These are phyloP conservation scores for Penicillium janthinellum DNA, from an alignment of 2,329 filamentous ascomycete species.

Conservation along the genomic window DNA sequence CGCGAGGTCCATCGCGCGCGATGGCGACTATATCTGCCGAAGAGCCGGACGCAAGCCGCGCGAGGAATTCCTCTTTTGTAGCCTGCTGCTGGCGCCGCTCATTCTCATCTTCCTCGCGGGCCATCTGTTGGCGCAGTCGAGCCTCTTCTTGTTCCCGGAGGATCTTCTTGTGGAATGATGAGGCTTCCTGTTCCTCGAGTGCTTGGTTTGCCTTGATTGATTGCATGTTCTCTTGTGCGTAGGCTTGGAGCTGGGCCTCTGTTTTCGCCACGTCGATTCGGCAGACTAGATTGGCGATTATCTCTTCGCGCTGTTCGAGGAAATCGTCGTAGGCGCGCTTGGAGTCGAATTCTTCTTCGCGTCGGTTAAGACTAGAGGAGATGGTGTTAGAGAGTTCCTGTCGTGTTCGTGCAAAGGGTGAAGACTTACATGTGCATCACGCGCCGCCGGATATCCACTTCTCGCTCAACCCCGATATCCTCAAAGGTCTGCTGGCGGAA, in stretches of 20 bases:
- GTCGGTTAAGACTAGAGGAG: constrained; percentile 75
- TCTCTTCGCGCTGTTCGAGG: constrained; percentile 85
- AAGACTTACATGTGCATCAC: constrained; percentile 62
- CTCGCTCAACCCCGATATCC: constrained; percentile 83
- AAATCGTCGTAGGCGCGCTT: constrained; percentile 89
- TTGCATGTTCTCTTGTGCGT: constrained; percentile 70
- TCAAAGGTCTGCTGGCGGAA: constrained; percentile 90
- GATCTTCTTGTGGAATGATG: constrained; percentile 49
- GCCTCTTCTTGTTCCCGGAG: constrained; percentile 68
- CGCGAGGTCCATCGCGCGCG: constrained; percentile 56
- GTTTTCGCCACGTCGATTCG: constrained; percentile 68
- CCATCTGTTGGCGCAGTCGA: constrained; percentile 63
- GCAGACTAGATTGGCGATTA: constrained; percentile 84
- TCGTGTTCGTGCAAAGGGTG: neutral
- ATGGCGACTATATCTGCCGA: constrained; percentile 60
- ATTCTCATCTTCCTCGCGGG: constrained; percentile 68
- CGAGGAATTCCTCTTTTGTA: constrained; percentile 68
- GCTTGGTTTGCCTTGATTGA: constrained; percentile 57
- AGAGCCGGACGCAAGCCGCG: constrained; percentile 65
- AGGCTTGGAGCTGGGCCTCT: constrained; percentile 63
- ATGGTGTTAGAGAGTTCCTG: constrained; percentile 7
- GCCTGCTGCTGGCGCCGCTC: constrained; percentile 66
- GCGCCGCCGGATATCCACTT: constrained; percentile 85
- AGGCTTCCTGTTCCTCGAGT: constrained; percentile 51
- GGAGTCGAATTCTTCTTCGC: constrained; percentile 87